Evolutionary conservation across 768 basidiomycete species (phyloP).

Genomic region (Suillus placidus): DNA sequence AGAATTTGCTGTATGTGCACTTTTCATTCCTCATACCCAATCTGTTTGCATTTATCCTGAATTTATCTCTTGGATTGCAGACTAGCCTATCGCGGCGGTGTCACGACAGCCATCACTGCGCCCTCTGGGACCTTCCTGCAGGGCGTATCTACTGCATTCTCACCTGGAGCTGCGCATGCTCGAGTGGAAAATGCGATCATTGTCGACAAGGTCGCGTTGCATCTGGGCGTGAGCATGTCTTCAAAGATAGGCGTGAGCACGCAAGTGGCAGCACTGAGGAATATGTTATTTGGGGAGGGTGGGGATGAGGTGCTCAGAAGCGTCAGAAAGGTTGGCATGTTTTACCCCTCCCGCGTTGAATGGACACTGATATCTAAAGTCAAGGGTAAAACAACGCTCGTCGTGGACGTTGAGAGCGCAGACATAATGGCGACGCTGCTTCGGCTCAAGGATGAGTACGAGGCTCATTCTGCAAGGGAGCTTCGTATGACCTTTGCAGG

Average conservation of each 20-base stretch:
- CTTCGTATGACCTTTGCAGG: conserved; percentile 67
- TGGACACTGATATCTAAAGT: not conserved
- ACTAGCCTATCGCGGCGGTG: conserved; percentile 65
- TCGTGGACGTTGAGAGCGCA: conserved; percentile 67
- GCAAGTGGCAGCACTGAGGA: conserved; percentile 63
- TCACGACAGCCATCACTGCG: conserved; percentile 60
- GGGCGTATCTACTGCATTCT: conserved; percentile 65
- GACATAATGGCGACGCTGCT: conserved; percentile 76
- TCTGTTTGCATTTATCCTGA: not conserved
- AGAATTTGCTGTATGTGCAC: conserved; percentile 67
- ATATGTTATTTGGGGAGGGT: conserved; percentile 61
- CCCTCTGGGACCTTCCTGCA: conserved; percentile 51
- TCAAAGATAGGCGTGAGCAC: conserved; percentile 58
- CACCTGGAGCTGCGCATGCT: conserved; percentile 56
- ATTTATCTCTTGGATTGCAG: conserved; percentile 34
- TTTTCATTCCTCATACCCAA: conserved; percentile 2
- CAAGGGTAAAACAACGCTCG: conserved; percentile 65
- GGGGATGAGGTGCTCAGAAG: conserved; percentile 31
- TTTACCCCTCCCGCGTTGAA: not conserved
- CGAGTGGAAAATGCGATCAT: conserved; percentile 59
- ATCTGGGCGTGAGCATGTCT: conserved; percentile 53
- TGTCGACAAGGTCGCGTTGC: conserved; percentile 63
- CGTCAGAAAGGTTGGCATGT: conserved; percentile 18
- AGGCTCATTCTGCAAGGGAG: conserved; percentile 54
- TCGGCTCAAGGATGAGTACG: conserved; percentile 68